Evolutionary conservation across 768 basidiomycete genomes (phyloP), one percentile per base, ranked within the genome.

Genomic region (Calocera viscosa): DNA sequence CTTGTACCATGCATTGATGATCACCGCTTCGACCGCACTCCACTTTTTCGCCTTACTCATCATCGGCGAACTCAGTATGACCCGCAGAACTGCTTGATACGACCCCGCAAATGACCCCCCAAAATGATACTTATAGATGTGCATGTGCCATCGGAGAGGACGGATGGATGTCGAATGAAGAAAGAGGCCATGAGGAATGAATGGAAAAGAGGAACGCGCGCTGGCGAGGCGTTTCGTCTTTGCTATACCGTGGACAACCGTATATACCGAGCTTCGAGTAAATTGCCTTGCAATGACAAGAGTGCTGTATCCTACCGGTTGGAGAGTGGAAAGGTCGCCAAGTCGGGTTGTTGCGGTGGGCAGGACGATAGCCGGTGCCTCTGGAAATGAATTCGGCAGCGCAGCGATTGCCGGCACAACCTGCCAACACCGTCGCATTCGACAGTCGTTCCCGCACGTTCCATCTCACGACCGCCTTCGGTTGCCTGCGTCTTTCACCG

Each of bases 221-320:
- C 53, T 60, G 26, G 53, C 53, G 53, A 60, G 53, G 26, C 53
- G 53, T 60, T 47, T 26, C 53, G 5, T 60, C 53, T 60, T 60
- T 60, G 30, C 53, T 60, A 60, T 60, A 60, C 53, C 53, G 53
- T 32, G 53, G 53, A 28, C 53, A 14, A 60, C 24, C 5, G 19
- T 47, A 19, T 19, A 47, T 47, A 47, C 19, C 43, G 43, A 47
- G 7, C 19, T 47, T 19, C 7, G 19, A 47, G 7, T 7, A 47
- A 47, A 19, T 8, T 19, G 43, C 43, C 5, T 38, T 38, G 35
- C 7, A 5, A 38, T 38, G 35, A 38, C 14, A 38, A 38, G 7
- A 38, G 35, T 14, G 5, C 5, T 14, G 35, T 38, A 38, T 38
- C 7, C 35, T 38, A 38, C 14, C 35, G 35, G 35, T 5, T 5